These are phyloP conservation scores for Nepenthes alata DNA, from an alignment of 179 eudicot species.

Conservation along the genomic window DNA sequence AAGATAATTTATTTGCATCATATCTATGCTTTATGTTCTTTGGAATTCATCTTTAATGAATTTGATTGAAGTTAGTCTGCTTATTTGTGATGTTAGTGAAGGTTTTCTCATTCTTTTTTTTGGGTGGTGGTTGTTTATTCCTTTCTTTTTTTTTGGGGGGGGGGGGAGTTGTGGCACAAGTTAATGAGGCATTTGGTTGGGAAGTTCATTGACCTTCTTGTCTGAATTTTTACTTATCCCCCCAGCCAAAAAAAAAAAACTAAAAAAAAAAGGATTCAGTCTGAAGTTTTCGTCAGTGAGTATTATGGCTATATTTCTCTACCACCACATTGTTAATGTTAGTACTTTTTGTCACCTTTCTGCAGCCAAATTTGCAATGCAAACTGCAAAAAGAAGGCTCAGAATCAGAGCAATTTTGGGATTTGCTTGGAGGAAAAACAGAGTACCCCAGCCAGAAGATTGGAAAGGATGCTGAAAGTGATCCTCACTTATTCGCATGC, in stretches of 20 bases:
- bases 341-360: constrained; percentile 6
- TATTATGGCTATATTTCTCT: background rate
- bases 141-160: too few relatives aligned
- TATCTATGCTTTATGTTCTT: background rate
- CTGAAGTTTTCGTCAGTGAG: too few relatives aligned
- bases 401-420: constrained; percentile 80
- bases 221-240: background rate
- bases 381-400: constrained; percentile 77
- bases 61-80: too few relatives aligned
- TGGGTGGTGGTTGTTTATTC: too few relatives aligned
- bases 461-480: constrained; percentile 59
- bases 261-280: too few relatives aligned
- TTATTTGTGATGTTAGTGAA: too few relatives aligned
- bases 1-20: background rate
- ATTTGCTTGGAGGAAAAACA: constrained; percentile 64
- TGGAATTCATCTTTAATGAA: too few relatives aligned
- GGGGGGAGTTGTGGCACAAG: too few relatives aligned
- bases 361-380: constrained; percentile 83
- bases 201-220: background rate
- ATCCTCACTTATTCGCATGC: constrained; percentile 84
- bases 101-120: background rate
- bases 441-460: constrained; percentile 79
- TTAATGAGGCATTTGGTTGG: too few relatives aligned
- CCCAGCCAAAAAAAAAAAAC: too few relatives aligned
- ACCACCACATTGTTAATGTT: background rate